Evolutionary conservation across 441 rosid species (phyloP), one percentile per base, ranked within the genome.

Genomic region (Syzygium syzygioides): DNA sequence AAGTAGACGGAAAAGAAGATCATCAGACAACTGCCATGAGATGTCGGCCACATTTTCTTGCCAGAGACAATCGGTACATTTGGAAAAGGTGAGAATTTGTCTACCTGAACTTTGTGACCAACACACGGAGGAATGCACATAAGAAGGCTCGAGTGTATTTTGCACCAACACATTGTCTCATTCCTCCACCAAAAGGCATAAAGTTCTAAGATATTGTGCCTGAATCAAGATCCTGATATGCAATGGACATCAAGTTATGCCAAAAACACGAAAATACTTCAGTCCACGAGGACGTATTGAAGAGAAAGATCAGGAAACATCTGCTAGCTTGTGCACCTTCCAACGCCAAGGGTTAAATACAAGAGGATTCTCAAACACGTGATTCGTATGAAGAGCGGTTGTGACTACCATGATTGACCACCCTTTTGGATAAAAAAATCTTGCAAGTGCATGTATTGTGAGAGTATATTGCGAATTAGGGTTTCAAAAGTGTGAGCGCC

Each of bases 351-450:
- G 93, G 62, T 92, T 92, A 87, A 89, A 93, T 54, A 89, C 85
- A 56, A 93, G 90, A 13, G 93, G 93, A 85, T 93, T 92, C 85
- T 92, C 57, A 85, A 41, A 92, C 17, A 89, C 71, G 17, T 93
- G 93, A 79, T 93, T 90, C 50, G 90, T 60, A 37, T 93, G 94
- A 71, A 91, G 41, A 52, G 91, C 89, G 14, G 91, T 41, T 37
- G 93, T 92, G 86, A 87, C 88, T 18, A 90, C 88, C 90, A 89
- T 41, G 55, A 93, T 86, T 0, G 85, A 76, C 94, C 94, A 92
- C 3, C 92, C 95, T 88, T 90, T 66, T 32, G 94, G 94, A 62
- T 93, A 93, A 30, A 87, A 91, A 55, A 92, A 94, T 52, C 94
- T 93, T 93, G 83, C 54, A 52, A 9, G 26, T 86, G 15, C 32